Evolutionary conservation across 495 filamentous ascomycete genomes (phyloP), one percentile per base, ranked within the genome.

Genomic region (Cladorrhinum samala): DNA sequence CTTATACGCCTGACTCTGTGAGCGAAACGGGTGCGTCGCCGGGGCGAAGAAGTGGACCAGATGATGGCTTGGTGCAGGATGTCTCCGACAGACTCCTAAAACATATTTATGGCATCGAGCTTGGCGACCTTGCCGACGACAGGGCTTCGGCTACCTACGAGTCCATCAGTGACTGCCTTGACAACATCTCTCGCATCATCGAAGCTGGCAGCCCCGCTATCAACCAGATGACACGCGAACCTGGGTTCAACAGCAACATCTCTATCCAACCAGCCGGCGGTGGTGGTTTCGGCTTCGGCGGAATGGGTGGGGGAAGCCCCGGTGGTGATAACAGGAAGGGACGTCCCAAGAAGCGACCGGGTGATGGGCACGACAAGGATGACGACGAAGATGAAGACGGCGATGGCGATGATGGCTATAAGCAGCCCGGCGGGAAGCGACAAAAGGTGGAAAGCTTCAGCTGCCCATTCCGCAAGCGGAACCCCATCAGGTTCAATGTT

Each of bases 381-480:
- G 25, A 33, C 2, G 45, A 47, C 24, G n/a, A 38, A 9, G 23
- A 19, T 3, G 53, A 40, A 6, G 46, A 50, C 14, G 33, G 21
- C 14, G 38, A 47, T 9, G 46, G 37, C 1, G 48, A 23, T 27
- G 56, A 43, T 7, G 8, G 39, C 50, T 20, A 33, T 33, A 33
- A 53, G 39, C 43, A 50, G 18, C 36, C 44, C 42, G 52, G 43
- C 18, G 47, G 55, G 8, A 65, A 65, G 49, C 38, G 56, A 13
- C 43, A 46, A 25, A 55, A 41, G 45, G 27, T 48, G 11, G 45
- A 60, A 14, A 23, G 54, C 4, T 40, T 68, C 9, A 63, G 63
- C 46, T 72, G 69, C 36, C 69, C 69, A 6, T 72, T 66, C 39
- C 63, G 69, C 27, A 72, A 72, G 57, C 55, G 69, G 17, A 72